phyloP scores from a whole-genome alignment of 306 rosid species.

The Corylus americana region DNA sequence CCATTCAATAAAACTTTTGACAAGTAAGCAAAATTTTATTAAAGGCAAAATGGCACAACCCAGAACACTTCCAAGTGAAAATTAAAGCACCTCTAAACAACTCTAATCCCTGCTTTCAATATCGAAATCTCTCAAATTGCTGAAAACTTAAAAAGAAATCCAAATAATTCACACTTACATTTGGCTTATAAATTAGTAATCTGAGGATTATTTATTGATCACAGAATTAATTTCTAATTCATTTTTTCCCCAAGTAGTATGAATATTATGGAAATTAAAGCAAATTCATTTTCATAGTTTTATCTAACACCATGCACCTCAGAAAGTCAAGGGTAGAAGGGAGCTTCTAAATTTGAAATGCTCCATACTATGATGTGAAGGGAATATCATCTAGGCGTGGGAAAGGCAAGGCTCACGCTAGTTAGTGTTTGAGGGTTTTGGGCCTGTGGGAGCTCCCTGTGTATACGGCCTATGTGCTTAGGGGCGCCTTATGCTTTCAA shows the following conservation, averaged over 20 bases:
- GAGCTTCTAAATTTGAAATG: no score
- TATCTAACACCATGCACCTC: background rate
- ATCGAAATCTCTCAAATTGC: background rate
- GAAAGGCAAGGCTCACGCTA: no score
- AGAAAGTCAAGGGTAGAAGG: no score
- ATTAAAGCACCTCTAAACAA: background rate
- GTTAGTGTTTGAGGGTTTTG: no score
- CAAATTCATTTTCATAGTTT: background rate
- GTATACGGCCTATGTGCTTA: no score
- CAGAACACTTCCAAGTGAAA: background rate
- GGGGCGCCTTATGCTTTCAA: no score
- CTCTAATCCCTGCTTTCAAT: background rate
- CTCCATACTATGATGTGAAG: no score
- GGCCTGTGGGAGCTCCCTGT: no score
- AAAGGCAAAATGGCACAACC: background rate
- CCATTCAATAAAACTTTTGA: background rate
- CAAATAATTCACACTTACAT: background rate
- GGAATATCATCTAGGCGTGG: no score
- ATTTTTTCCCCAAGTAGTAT: background rate
- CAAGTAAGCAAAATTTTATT: no score
- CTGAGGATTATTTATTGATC: background rate
- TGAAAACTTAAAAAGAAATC: background rate
- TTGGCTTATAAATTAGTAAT: background rate
- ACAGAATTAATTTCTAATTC: conserved; percentile 3
- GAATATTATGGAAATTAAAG: background rate